Conservation (phyloP, 2,329 filamentous ascomycete genomes). For the Aspergillus neotritici region DNA sequence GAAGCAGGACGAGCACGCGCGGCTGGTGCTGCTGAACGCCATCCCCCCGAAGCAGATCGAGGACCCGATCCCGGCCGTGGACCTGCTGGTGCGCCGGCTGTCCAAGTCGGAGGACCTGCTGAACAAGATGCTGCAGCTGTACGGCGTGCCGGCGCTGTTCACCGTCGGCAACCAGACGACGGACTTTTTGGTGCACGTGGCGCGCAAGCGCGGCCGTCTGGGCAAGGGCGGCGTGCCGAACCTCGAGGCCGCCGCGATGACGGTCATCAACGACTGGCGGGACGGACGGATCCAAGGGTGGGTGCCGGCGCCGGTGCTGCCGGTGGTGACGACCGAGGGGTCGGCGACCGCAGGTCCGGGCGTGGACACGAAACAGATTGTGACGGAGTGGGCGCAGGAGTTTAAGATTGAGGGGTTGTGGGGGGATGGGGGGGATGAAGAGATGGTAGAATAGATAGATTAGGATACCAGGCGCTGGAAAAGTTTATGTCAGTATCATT, state of each 20-base stretch:
- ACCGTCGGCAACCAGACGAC: constrained; percentile 69
- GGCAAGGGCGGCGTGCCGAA: constrained; percentile 89
- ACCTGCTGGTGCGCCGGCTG: constrained; percentile 74
- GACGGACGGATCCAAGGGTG: constrained; percentile 93
- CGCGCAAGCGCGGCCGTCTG: constrained; percentile 82
- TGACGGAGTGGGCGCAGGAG: constrained; percentile 87
- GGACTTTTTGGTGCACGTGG: constrained; percentile 91
- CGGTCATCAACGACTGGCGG: constrained; percentile 93
- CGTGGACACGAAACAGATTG: constrained; percentile 75
- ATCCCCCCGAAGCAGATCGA: constrained; percentile 91
- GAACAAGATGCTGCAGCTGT: constrained; percentile 73
- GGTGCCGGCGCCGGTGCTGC: constrained; percentile 68
- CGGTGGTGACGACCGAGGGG: constrained; percentile 46
- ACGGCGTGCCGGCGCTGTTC: constrained; percentile 76
- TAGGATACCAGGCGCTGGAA: too few relatives aligned
- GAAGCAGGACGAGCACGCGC: constrained; percentile 65
- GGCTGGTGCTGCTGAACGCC: constrained; percentile 82
- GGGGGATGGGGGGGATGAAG: constrained; percentile 57
- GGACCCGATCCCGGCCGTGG: constrained; percentile 83
- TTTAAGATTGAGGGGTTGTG: constrained; percentile 93
- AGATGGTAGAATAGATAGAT: constrained; percentile 35
- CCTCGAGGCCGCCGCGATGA: constrained; percentile 77
- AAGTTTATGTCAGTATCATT: too few relatives aligned
- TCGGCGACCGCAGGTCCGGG: constrained; percentile 26
- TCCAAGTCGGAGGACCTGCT: constrained; percentile 67